These are phyloP conservation scores for Wickerhamiella azymoides DNA, from an alignment of 805 yeast species.

Conservation along the genomic window DNA sequence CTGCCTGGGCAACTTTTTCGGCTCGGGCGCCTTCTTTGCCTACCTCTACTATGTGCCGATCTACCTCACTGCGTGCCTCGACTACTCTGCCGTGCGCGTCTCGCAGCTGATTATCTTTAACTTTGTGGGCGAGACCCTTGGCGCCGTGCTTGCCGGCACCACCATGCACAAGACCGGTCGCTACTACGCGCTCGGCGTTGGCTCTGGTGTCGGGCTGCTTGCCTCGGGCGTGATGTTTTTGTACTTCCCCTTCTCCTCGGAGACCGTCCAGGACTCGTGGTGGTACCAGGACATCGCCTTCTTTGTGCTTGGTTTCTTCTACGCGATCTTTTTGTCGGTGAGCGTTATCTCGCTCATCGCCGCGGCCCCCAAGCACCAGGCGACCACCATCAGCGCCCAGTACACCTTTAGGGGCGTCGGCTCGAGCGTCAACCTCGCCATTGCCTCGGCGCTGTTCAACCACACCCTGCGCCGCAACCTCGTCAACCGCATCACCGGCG, in stretches of 20 bases:
- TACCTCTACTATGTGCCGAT: constrained; percentile 60
- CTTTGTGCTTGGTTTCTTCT: constrained; percentile 48
- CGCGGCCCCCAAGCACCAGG: constrained; percentile 56
- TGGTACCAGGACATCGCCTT: constrained; percentile 28
- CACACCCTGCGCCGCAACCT: background rate
- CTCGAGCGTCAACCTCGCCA: constrained; percentile 63
- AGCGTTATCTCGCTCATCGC: constrained; percentile 64
- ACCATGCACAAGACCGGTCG: constrained; percentile 56
- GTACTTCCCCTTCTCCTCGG: constrained; percentile 33
- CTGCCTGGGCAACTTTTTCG: constrained; percentile 55
- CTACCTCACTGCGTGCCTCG: constrained; percentile 52
- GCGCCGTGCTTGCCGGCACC: constrained; percentile 53
- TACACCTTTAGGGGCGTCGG: constrained; percentile 82
- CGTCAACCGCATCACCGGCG: constrained; percentile 21
- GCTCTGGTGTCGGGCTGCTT: constrained; percentile 31
- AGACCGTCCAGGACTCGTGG: constrained; percentile 40
- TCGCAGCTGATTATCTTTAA: constrained; percentile 39
- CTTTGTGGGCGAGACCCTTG: constrained; percentile 52
- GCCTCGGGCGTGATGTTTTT: constrained; percentile 34
- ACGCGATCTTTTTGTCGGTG: constrained; percentile 54
- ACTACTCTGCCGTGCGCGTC: constrained; percentile 62
- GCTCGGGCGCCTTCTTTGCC: constrained; percentile 53
- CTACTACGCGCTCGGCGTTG: constrained; percentile 37
- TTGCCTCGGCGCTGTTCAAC: constrained; percentile 27
- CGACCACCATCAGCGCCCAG: constrained; percentile 77